Base-by-base conservation (phyloP, 1,284 basidiomycete species). In the Cryptococcus maquisensis region DNA sequence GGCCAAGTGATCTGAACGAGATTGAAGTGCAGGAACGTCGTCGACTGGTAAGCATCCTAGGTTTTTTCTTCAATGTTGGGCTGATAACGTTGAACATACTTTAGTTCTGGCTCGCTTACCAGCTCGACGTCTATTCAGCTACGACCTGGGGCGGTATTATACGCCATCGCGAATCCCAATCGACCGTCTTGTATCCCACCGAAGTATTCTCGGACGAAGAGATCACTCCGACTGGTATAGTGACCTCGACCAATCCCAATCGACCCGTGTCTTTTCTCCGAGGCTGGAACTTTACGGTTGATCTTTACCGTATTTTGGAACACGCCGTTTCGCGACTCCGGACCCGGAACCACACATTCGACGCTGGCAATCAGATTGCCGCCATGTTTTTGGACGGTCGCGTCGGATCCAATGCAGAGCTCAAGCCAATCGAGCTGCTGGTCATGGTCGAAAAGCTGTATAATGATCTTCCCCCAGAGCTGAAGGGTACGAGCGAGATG, bases 61-160 rank as follows among this genome's bases (percentile, higher is more conserved):
- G 35, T 26, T 23, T 36, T 51, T 3, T 7, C 15, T 16, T n/a
- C 35, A 38, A 21, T 24, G 20, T 5, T 35, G 21, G 3, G 26
- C 4, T 45, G 15, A 32, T n/a, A 49, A 16, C 47, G 13, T 13
- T 47, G 5, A 28, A 35, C 18, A 18, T 18, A 35, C 21, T 4
- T 9, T 54, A 74, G 73, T 76, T 71, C 53, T 76, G 74, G 74
- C 61, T 64, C 7, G 65, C 61, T 1, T 76, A 76, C 59, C 68
- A 71, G 16, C 52, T 68, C 13, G 72, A 73, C 54, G 62, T 76
- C 12, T 76, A 74, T 54, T 39, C 63, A 2, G 62, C 74, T 0
- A 65, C 68, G 8, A 72, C 70, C 0, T 76, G 66, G 62, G 71
- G 71, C 8, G 64, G 66, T 2, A 62, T 71, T 4, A 61, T 68